Percentiles rank a stretch among this genome's conserved stretches.
phyloP scores from a whole-genome alignment of 768 basidiomycete species.

The Phanerochaete sordida region DNA sequence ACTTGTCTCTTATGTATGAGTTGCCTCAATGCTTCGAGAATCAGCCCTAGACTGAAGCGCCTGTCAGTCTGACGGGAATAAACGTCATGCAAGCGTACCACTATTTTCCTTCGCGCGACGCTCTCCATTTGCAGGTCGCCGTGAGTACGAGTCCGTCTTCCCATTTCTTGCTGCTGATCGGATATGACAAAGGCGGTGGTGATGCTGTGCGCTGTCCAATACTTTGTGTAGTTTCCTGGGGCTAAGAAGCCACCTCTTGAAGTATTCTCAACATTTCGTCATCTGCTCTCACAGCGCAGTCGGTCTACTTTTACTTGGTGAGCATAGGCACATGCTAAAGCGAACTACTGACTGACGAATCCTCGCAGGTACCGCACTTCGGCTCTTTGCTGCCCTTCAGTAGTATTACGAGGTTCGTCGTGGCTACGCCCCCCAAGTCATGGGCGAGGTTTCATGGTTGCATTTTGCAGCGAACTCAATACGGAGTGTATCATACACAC shows the following conservation, averaged over 20 bases:
- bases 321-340: neutral
- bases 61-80: slow-evolving; percentile 35
- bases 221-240: too few relatives aligned
- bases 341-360: neutral
- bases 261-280: slow-evolving; percentile 35
- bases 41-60: neutral
- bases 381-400: slow-evolving; percentile 35
- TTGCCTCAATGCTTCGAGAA: neutral
- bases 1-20: slow-evolving; percentile 5
- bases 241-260: neutral
- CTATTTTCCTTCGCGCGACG: slow-evolving; percentile 36
- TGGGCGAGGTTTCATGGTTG: neutral
- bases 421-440: neutral
- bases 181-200: too few relatives aligned
- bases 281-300: slow-evolving; percentile 38
- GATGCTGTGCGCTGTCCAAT: too few relatives aligned
- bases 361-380: slow-evolving; percentile 39
- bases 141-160: slow-evolving; percentile 19
- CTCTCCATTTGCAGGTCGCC: slow-evolving; percentile 24
- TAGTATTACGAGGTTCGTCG: slow-evolving; percentile 35
- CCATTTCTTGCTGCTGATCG: too few relatives aligned
- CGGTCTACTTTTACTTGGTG: slow-evolving; percentile 43
- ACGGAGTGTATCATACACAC: slow-evolving; percentile 42
- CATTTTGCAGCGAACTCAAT: slow-evolving; percentile 36
- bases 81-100: slow-evolving; percentile 38